Base-by-base conservation (phyloP, 192 early-diverging fungal species). In the Coemansia sp. region DNA sequence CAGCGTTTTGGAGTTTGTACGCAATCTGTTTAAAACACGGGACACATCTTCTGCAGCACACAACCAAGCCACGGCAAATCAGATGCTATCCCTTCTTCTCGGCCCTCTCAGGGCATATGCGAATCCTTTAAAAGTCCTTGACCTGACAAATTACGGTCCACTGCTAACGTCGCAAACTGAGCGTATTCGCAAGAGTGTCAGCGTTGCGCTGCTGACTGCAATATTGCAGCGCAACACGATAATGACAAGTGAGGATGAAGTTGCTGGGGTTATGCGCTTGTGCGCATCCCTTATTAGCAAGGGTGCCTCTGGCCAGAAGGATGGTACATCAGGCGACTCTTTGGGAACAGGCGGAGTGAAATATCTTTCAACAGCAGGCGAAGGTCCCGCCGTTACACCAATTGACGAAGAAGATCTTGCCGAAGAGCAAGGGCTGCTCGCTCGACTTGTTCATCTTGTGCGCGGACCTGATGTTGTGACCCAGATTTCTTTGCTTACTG, bases 381-480 rank as follows among this genome's bases (percentile, higher is more conserved):
- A 61, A 61, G 51, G 58, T 12, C 56, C 62, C 6, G 32, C 57
- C 5, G 19, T 45, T 37, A 72, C 68, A 42, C 77, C 77, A 15
- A 65, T 92, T 40, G 95, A 97, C 73, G 91, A 93, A 37, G 96
- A 97, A 26, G 94, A 96, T 55, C 82, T 93, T 47, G 88, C 91
- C 1, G 94, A 96, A 72, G 96, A 99, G 77, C 96, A 98, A 72
- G 93, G 90, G 3, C 85, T 90, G 73, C 67, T 98, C 48, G 98
- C 95, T 15, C 86, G 90, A 41, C 86, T 91, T 22, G 82, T 93
- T 48, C 92, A 93, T 63, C 71, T 93, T 68, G 86, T 93, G 66
- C 82, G 82, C 62, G 86, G 85, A 21, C 87, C 85, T 10, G 89
- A 94, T 64, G 84, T 87, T 9, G 91, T 94, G 45, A 83, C 87